Conservation (phyloP, 2,329 filamentous ascomycete genomes). For the Lasiodiplodia hormozganensis region DNA sequence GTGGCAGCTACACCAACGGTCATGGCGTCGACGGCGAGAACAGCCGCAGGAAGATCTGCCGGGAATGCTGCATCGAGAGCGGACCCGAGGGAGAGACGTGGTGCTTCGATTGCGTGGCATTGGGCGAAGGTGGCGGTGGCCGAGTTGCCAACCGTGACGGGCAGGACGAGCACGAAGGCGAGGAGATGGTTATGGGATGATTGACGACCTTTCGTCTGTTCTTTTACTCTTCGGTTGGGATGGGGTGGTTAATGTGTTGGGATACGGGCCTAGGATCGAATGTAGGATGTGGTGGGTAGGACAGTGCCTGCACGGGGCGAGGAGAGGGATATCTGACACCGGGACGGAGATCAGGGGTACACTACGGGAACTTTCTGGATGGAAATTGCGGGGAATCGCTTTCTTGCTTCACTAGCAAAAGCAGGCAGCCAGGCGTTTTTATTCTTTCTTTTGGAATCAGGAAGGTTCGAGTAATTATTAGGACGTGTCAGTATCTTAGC, state of each 20-base stretch:
- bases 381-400: background rate
- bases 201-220: background rate
- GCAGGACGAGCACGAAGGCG: background rate
- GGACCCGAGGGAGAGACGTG: constrained; percentile 70
- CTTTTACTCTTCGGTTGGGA: background rate
- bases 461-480: background rate
- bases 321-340: background rate
- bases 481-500: background rate
- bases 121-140: background rate
- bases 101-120: constrained; percentile 66
- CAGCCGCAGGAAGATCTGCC: constrained; percentile 63
- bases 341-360: background rate
- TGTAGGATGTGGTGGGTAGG: background rate
- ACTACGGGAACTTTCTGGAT: background rate
- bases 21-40: background rate
- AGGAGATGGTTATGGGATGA: constrained; percentile 18
- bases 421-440: background rate
- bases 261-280: background rate
- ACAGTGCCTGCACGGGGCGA: too few species aligned
- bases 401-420: too few species aligned
- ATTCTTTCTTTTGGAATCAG: background rate
- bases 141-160: background rate
- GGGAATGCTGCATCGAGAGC: constrained; percentile 71
- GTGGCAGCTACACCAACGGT: constrained; percentile 50
- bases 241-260: background rate